Percentiles rank a stretch among this genome's conserved stretches.
Conservation (phyloP, 371 early-diverging fungal species). For the Fennellomyces sp. region DNA sequence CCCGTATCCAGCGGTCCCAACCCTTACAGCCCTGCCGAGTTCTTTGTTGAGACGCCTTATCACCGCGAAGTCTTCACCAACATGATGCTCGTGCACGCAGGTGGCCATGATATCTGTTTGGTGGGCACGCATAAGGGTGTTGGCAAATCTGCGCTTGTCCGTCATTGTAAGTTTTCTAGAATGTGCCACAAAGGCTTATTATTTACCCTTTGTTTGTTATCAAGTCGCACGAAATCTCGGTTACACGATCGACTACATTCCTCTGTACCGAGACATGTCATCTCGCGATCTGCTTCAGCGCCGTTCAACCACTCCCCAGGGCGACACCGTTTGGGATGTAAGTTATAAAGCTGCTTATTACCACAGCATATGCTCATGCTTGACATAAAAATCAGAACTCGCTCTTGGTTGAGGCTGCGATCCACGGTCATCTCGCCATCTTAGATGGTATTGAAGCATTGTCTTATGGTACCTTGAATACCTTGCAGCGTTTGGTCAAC, state of each 20-base stretch:
- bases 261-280: constrained; percentile 85
- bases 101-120: constrained; percentile 70
- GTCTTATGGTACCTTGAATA: constrained; percentile 73
- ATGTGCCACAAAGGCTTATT: background rate
- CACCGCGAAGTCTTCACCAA: constrained; percentile 62
- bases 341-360: no score
- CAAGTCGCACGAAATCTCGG: constrained; percentile 69
- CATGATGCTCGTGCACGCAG: constrained; percentile 72
- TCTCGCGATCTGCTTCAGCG: constrained; percentile 84
- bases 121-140: constrained; percentile 77
- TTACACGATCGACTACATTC: constrained; percentile 72
- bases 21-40: constrained; percentile 53
- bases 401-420: constrained; percentile 74
- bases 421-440: constrained; percentile 73
- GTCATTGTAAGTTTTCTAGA: constrained; percentile 45
- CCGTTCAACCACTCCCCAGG: constrained; percentile 70
- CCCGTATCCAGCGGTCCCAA: constrained; percentile 56
- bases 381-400: constrained; percentile 45
- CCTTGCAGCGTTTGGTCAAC: constrained; percentile 67
- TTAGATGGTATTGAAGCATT: constrained; percentile 80
- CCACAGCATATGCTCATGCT: background rate
- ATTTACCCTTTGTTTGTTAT: constrained; percentile 8
- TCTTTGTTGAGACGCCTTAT: constrained; percentile 76
- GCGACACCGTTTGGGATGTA: constrained; percentile 77
- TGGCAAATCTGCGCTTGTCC: constrained; percentile 76